Evolutionary conservation across 2,329 filamentous ascomycete species (phyloP).

Genomic region (Penicillium sp.): DNA sequence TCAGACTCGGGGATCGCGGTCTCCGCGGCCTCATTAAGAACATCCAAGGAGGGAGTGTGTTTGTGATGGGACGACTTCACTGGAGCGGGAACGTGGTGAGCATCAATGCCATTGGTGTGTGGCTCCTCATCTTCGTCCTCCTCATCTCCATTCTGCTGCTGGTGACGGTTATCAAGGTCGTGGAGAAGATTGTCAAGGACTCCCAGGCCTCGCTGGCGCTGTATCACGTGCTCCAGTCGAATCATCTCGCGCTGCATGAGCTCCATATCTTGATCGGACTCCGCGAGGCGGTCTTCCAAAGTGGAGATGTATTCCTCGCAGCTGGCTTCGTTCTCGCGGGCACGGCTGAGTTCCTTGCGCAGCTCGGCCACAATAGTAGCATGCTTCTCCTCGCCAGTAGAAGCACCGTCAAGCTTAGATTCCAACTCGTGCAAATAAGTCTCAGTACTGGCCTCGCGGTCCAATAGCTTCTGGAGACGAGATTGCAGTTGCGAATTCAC

Average conservation of each 20-base stretch:
- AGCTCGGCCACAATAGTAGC: conserved; percentile 81
- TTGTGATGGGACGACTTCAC: conserved; percentile 29
- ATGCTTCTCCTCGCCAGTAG: conserved; percentile 90
- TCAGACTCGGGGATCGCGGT: conserved; percentile 50
- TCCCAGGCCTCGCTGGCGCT: conserved; percentile 90
- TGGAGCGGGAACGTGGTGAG: conserved; percentile 16
- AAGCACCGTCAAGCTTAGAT: conserved; percentile 83
- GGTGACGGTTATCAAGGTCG: conserved; percentile 75
- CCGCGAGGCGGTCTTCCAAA: conserved; percentile 89
- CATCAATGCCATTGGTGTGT: conserved; percentile 16
- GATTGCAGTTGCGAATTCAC: conserved; percentile 87
- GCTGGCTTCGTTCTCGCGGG: conserved; percentile 84
- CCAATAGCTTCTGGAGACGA: conserved; percentile 87
- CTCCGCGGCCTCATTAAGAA: conserved; percentile 47
- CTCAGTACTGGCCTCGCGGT: conserved; percentile 89
- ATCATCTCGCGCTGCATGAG: conserved; percentile 97
- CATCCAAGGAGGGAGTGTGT: conserved; percentile 42
- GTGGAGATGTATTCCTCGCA: conserved; percentile 98
- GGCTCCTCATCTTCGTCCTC: conserved; percentile 32
- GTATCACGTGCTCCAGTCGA: conserved; percentile 88
- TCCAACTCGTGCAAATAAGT: conserved; percentile 92
- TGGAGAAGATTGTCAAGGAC: conserved; percentile 91
- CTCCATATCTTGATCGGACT: conserved; percentile 93
- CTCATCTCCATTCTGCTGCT: conserved; percentile 53
- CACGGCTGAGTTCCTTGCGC: conserved; percentile 84